Evolutionary conservation across 176 grass and related monocot species (phyloP).

Genomic region (Triticum timopheevii): DNA sequence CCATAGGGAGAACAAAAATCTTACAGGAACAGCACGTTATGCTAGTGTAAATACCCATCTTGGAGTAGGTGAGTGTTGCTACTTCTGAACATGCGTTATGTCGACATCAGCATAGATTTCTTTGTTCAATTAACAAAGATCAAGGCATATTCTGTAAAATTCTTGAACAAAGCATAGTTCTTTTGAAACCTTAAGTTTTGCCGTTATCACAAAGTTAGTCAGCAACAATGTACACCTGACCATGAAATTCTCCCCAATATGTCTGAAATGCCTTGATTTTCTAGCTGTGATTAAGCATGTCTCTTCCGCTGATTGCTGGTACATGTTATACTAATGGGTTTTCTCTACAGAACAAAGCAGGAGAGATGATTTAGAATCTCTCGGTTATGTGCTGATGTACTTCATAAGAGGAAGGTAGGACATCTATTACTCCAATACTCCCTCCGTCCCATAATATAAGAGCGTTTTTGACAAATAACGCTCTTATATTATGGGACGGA

Average conservation of each 20-base stretch:
- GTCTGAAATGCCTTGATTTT: background rate
- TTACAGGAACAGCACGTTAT: slow-evolving; percentile 73
- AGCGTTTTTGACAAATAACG: too few species aligned
- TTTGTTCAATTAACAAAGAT: background rate
- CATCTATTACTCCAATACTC: slow-evolving; percentile 10
- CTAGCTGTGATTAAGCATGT: background rate
- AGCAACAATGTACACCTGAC: background rate
- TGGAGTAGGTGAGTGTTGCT: slow-evolving; percentile 54
- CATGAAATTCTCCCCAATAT: background rate
- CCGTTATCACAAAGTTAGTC: slow-evolving; percentile 1
- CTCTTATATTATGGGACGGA: too few species aligned
- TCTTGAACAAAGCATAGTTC: background rate
- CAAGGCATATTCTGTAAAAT: background rate
- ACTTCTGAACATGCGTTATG: background rate
- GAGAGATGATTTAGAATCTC: slow-evolving; percentile 89
- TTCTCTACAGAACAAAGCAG: slow-evolving; percentile 82
- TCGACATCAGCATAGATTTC: background rate
- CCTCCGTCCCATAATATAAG: too few species aligned
- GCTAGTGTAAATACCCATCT: slow-evolving; percentile 76
- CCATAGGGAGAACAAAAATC: slow-evolving; percentile 70
- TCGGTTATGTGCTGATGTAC: slow-evolving; percentile 90
- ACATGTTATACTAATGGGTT: background rate
- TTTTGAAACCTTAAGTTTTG: slow-evolving; percentile 10
- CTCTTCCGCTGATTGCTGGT: slow-evolving; percentile 17
- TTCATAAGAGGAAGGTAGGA: slow-evolving; percentile 85